Percentiles rank a stretch among this genome's conserved stretches.
phyloP scores from a whole-genome alignment of 176 grass and related monocot species.

The Bonia amplexicaulis region DNA sequence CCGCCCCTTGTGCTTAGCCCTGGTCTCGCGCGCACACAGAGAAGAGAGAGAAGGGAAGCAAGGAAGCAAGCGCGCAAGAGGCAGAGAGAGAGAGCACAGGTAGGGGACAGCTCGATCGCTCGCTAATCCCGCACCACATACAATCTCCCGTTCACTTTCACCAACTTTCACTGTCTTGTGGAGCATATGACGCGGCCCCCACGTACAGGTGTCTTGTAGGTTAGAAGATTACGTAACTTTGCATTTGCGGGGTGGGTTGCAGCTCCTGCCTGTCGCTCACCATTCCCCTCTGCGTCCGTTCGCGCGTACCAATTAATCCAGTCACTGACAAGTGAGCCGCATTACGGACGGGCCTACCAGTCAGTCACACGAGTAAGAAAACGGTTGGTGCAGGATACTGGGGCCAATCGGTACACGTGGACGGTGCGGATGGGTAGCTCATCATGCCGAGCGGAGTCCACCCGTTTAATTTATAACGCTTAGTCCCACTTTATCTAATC shows the following conservation, averaged over 20 bases:
- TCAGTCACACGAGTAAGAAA: accelerated
- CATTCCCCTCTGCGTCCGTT: background rate
- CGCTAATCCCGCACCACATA: slow-evolving; percentile 49
- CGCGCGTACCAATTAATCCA: accelerated
- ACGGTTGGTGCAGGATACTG: background rate
- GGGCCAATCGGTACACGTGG: slow-evolving; percentile 28
- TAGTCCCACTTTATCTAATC: slow-evolving; percentile 24
- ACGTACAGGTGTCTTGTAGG: accelerated
- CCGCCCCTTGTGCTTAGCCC: background rate
- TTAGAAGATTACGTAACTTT: background rate
- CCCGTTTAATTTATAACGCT: slow-evolving; percentile 30
- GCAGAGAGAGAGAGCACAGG: slow-evolving; percentile 5
- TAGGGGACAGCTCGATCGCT: slow-evolving; percentile 55
- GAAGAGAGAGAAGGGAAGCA: background rate
- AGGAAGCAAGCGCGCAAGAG: slow-evolving; percentile 25
- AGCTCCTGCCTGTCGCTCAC: slow-evolving; percentile 2
- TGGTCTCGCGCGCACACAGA: background rate
- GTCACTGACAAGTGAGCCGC: background rate
- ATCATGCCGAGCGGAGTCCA: slow-evolving; percentile 42
- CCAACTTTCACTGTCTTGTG: background rate
- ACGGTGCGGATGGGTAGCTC: slow-evolving; percentile 44
- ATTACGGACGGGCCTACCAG: accelerated
- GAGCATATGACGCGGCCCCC: accelerated
- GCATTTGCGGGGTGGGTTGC: slow-evolving; percentile 14
- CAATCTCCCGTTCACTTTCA: too few species aligned